Evolutionary conservation across 106 monocot genomes (phyloP).

Genomic region (Allium fistulosum): DNA sequence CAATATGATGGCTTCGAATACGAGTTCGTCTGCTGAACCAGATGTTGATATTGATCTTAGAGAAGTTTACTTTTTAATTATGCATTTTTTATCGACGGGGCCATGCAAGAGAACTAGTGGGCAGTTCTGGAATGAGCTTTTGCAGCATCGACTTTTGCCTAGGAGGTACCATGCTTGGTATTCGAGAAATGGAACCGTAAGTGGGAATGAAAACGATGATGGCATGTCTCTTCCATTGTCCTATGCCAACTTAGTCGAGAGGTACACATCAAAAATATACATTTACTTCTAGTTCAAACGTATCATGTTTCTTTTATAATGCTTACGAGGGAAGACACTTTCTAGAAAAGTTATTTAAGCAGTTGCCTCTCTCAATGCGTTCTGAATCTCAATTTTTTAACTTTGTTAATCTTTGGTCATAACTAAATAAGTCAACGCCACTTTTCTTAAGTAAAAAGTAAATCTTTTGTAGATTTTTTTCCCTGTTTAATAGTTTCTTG

Average conservation of each 20-base stretch:
- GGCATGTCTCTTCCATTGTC: constrained; percentile 78
- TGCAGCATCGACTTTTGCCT: constrained; percentile 87
- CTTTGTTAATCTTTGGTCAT: neutral
- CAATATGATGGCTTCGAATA: constrained; percentile 32
- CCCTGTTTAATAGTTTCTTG: too few relatives aligned
- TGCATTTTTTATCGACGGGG: constrained; percentile 90
- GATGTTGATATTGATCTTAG: constrained; percentile 82
- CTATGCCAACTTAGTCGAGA: constrained; percentile 62
- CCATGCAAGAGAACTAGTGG: constrained; percentile 72
- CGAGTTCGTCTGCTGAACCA: constrained; percentile 27
- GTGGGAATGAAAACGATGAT: constrained; percentile 84
- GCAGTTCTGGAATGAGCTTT: constrained; percentile 85
- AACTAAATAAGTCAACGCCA: neutral
- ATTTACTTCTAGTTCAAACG: neutral
- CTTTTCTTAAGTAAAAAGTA: too few relatives aligned
- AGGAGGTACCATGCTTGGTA: constrained; percentile 99
- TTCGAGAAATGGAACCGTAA: constrained; percentile 56
- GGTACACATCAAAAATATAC: constrained; percentile 24
- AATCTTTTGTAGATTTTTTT: too few relatives aligned
- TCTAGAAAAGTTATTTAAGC: neutral
- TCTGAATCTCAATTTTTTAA: neutral
- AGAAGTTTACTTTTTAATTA: constrained; percentile 95
- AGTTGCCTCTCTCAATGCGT: neutral
- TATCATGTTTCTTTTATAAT: neutral
- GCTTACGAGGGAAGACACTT: neutral